A percentile compares a stretch with the other conserved stretches of the same genome.
These are phyloP conservation scores for Laburnicola sp. DNA, from an alignment of 2,329 filamentous ascomycete genomes.

Conservation along the genomic window DNA sequence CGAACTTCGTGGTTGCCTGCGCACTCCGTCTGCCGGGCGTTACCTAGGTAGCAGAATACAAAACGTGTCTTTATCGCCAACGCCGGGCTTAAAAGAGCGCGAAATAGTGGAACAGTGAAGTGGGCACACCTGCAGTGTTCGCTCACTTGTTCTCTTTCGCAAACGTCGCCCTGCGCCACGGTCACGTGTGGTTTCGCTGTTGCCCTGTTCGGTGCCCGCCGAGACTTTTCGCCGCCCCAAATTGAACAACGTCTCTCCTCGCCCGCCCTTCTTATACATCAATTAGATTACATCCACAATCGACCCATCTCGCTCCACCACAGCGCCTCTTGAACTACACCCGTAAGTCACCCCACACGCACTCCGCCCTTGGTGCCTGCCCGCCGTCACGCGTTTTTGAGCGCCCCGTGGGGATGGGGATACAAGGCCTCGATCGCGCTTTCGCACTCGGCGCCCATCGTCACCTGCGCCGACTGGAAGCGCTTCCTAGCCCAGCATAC, in stretches of 20 bases:
- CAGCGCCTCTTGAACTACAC: conserved; percentile 40
- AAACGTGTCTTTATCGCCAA: conserved; percentile 40
- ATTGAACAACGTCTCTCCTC: conserved; percentile 40
- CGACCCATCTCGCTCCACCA: conserved; percentile 41
- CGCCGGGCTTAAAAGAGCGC: conserved; percentile 20
- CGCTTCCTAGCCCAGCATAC: conserved; percentile 11
- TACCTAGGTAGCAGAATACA: conserved; percentile 17
- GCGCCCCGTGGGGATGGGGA: conserved; percentile 15
- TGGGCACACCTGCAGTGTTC: conserved; percentile 20
- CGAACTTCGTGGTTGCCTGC: conserved; percentile 31
- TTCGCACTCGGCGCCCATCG: conserved; percentile 33
- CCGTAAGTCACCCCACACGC: conserved; percentile 37
- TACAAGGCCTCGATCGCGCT: conserved; percentile 29
- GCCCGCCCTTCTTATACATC: conserved; percentile 46
- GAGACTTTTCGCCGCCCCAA: conserved; percentile 27
- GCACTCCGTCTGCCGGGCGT: conserved; percentile 19
- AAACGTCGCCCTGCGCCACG: conserved; percentile 23
- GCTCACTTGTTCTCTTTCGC: conserved; percentile 14
- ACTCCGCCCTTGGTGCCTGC: conserved; percentile 12
- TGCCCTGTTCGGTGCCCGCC: conserved; percentile 29
- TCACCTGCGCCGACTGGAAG: conserved; percentile 20
- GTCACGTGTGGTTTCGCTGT: conserved; percentile 34
- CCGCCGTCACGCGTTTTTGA: conserved; percentile 18
- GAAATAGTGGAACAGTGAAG: conserved; percentile 1
- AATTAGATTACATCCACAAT: conserved; percentile 45